Conservation (phyloP, 2,329 filamentous ascomycete species). For the Daldinia sp. region DNA sequence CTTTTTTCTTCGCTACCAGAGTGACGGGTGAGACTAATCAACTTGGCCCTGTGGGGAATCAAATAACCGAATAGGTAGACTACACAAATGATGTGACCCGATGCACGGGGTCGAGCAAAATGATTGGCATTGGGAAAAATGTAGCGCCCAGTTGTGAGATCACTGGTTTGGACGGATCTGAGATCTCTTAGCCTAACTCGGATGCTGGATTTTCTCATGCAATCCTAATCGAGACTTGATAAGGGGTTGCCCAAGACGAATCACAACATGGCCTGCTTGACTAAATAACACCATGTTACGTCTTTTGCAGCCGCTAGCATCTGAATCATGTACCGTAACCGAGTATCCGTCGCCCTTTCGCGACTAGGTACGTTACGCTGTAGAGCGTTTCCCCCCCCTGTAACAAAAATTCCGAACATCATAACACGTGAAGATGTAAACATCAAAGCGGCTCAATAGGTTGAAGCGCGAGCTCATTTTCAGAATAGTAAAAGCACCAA, state of each 20-base stretch:
- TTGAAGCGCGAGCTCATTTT: conserved; percentile 8
- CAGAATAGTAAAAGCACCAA: conserved; percentile 16
- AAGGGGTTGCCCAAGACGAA: conserved; percentile 17
- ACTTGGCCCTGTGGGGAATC: conserved; percentile 43
- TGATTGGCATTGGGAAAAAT: conserved; percentile 38
- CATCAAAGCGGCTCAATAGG: conserved; percentile 17
- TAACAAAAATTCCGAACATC: background rate
- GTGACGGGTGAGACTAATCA: conserved; percentile 44
- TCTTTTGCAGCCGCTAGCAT: conserved; percentile 2
- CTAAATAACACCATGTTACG: conserved; percentile 12
- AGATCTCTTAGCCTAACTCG: conserved; percentile 38
- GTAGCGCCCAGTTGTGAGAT: conserved; percentile 36
- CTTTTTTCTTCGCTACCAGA: conserved; percentile 43
- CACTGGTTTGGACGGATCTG: conserved; percentile 39
- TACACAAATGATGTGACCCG: conserved; percentile 41
- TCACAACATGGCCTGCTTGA: conserved; percentile 15
- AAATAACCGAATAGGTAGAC: conserved; percentile 41
- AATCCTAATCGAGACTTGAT: conserved; percentile 30
- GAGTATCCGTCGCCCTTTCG: background rate
- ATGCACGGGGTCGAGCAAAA: conserved; percentile 33
- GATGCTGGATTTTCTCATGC: conserved; percentile 20
- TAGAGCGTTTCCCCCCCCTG: background rate
- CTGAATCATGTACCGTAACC: conserved; percentile 5
- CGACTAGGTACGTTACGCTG: background rate
- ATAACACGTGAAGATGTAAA: conserved; percentile 2